Evolutionary conservation across 116 monocot genomes (phyloP).

Genomic region (Posidonia oceanica): DNA sequence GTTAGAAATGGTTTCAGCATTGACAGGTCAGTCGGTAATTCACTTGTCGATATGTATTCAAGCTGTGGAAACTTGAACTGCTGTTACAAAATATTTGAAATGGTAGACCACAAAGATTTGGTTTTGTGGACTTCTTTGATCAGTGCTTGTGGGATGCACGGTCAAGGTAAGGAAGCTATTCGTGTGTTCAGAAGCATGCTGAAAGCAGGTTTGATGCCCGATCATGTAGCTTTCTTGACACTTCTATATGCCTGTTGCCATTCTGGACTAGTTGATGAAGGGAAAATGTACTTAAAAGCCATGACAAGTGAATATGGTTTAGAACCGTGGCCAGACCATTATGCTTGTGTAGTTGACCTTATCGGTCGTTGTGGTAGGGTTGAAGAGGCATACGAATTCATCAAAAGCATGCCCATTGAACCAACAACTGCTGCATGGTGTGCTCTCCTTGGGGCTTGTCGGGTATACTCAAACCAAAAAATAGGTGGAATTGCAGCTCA

Average conservation of each 20-base stretch:
- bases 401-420: slow-evolving; percentile 31
- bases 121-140: slow-evolving; percentile 69
- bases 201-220: slow-evolving; percentile 37
- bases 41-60: slow-evolving; percentile 83
- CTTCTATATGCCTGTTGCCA: slow-evolving; percentile 90
- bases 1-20: slow-evolving; percentile 32
- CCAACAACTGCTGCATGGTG: slow-evolving; percentile 67
- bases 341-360: slow-evolving; percentile 68
- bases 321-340: slow-evolving; percentile 83
- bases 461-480: slow-evolving; percentile 31
- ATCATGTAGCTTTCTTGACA: slow-evolving; percentile 65
- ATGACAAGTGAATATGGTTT: slow-evolving; percentile 41
- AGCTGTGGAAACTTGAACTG: slow-evolving; percentile 48
- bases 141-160: slow-evolving; percentile 71
- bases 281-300: slow-evolving; percentile 39
- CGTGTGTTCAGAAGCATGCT: slow-evolving; percentile 41
- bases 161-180: slow-evolving; percentile 54
- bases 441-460: slow-evolving; percentile 73
- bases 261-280: slow-evolving; percentile 46
- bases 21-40: slow-evolving; percentile 26
- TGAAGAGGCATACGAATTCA: slow-evolving; percentile 61
- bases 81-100: slow-evolving; percentile 35
- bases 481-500: slow-evolving; percentile 43
- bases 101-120: slow-evolving; percentile 33
- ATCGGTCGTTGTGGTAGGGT: slow-evolving; percentile 58